These are phyloP conservation scores for Thermomucor indicae-seudaticae DNA, from an alignment of 371 early-diverging fungal genomes.

Conservation along the genomic window DNA sequence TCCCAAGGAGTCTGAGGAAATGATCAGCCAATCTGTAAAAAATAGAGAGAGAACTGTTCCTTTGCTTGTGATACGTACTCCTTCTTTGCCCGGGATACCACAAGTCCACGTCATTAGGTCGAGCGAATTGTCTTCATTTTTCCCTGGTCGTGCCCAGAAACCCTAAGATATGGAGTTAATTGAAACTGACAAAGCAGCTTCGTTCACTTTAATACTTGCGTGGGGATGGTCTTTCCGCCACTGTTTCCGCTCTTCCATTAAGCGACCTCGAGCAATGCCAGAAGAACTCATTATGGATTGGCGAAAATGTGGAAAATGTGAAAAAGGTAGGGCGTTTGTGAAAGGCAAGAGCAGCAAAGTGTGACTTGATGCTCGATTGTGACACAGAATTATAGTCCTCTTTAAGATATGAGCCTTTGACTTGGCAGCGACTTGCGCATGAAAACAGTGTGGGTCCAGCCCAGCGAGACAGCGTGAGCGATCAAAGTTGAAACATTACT, in stretches of 20 bases:
- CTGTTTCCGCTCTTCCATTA: slow-evolving; percentile 94
- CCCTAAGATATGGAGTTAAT: slow-evolving; percentile 42
- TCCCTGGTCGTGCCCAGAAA: slow-evolving; percentile 85
- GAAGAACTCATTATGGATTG: slow-evolving; percentile 48
- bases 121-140: slow-evolving; percentile 74
- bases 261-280: slow-evolving; percentile 74
- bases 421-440: too few species aligned
- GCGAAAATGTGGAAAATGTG: neutral
- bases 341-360: too few species aligned
- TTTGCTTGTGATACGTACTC: slow-evolving; percentile 51
- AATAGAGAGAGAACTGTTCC: too few species aligned
- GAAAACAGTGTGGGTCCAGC: too few species aligned
- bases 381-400: too few species aligned
- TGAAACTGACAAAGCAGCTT: neutral
- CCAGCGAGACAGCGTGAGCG: too few species aligned
- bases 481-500: too few species aligned
- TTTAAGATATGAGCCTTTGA: too few species aligned
- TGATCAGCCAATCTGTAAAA: neutral
- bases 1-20: slow-evolving; percentile 91
- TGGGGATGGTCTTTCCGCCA: slow-evolving; percentile 97
- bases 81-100: slow-evolving; percentile 91
- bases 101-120: slow-evolving; percentile 91
- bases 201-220: slow-evolving; percentile 41
- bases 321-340: too few species aligned
- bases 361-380: too few species aligned